Evolutionary conservation across 768 basidiomycete genomes (phyloP).

Genomic region (Boletus fagicola): DNA sequence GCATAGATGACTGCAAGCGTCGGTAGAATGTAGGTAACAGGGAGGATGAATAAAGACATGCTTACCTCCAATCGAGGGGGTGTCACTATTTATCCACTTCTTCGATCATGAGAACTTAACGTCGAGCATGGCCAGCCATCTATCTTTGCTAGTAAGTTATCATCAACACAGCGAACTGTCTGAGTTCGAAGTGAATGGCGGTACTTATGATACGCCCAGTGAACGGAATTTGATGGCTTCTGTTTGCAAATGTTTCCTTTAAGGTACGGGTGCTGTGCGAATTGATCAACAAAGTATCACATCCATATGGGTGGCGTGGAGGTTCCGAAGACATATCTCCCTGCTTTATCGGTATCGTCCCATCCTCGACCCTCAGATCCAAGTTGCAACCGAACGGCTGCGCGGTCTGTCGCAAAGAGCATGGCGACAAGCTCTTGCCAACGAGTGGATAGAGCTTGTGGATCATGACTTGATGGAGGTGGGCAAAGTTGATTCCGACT

Average conservation of each 20-base stretch:
- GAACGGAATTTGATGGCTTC: conserved; percentile 13
- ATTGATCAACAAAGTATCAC: conserved; percentile 20
- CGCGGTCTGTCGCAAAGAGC: conserved; percentile 11
- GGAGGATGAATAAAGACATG: too few relatives aligned
- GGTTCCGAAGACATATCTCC: conserved; percentile 24
- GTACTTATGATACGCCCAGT: conserved; percentile 3
- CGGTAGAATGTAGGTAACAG: too few relatives aligned
- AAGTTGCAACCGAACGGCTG: conserved; percentile 18
- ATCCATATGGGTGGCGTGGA: conserved; percentile 21
- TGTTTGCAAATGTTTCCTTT: conserved; percentile 14
- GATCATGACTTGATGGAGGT: conserved; percentile 20
- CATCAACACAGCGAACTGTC: too few relatives aligned
- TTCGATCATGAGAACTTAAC: too few relatives aligned
- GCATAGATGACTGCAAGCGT: too few relatives aligned
- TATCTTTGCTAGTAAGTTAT: too few relatives aligned
- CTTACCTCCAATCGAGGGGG: too few relatives aligned
- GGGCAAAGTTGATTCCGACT: conserved; percentile 2
- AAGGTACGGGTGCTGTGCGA: conserved; percentile 15
- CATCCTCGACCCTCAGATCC: conserved; percentile 10
- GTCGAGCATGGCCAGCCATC: too few relatives aligned
- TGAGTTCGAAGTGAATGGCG: too few relatives aligned
- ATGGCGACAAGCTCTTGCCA: conserved; percentile 17
- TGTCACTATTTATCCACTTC: too few relatives aligned
- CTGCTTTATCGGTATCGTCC: conserved; percentile 15
- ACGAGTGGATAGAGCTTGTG: conserved; percentile 22